Base-by-base conservation (phyloP, 192 early-diverging fungal genomes). In the Backusella luteola region DNA sequence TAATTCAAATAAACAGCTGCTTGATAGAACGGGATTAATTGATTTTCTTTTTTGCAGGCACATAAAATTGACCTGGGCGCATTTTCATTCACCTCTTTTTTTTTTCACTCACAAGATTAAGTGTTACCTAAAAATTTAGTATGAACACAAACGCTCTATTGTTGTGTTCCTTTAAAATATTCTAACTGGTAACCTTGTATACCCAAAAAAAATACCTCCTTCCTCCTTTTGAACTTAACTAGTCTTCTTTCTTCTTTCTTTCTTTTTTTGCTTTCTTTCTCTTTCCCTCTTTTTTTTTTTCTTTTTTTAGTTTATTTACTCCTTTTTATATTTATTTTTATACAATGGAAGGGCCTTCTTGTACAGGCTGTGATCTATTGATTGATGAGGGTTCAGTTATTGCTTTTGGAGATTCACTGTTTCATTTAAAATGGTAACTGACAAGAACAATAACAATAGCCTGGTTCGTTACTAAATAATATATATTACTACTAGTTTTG, bases 371-470 rank as follows among this genome's bases (percentile, higher is more conserved):
- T 75, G 78, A 86, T 46, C 80, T 80, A 32, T 76, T 86, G 34
- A 93, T 94, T 74, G 90, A 93, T 76, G 93, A 91, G 53, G 92
- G 92, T 52, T 91, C 89, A 71, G 93, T 92, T 29, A 90, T 94
- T 73, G 89, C 91, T 63, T 94, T 94, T 85, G 93, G 91, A 19
- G 93, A 94, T 53, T 90, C 91, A 34, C 84, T 94, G 6, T 94
- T 91, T 90, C 93, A 94, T 84, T 89, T 93, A 78, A 85, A 92
- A 73, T 94, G 93, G 93, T 92, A 92, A 84, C 84, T 46, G 23
- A n/a, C 19, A 41, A 46, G 3, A 63, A 26, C 21, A 29, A 63
- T 63, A 63, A 29, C 23, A 29, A 29, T 63, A 11, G 12, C 1
- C 4, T 75, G 71, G 46, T 39, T 46, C 41, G 42, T 73, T 75